Conservation (phyloP, 2,329 filamentous ascomycete genomes). For the Xylaria sp. region DNA sequence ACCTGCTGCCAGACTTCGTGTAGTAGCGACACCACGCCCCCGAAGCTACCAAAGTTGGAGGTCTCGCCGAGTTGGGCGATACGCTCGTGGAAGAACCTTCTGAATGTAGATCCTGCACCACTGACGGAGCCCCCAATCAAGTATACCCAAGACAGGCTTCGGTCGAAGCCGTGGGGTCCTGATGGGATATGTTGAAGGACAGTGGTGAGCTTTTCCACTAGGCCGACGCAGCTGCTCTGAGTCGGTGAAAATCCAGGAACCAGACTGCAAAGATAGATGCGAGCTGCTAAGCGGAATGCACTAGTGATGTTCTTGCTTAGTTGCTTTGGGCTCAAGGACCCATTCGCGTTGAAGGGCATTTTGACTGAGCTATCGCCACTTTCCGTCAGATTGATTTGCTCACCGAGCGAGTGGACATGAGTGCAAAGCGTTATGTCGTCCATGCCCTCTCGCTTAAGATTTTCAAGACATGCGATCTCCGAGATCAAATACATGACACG, state of each 20-base stretch:
- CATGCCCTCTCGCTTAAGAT: slow-evolving; percentile 83
- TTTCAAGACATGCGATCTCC: slow-evolving; percentile 95
- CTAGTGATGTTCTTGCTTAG: slow-evolving; percentile 89
- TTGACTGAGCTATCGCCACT: slow-evolving; percentile 67
- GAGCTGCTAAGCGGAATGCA: slow-evolving; percentile 89
- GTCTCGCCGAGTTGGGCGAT: slow-evolving; percentile 78
- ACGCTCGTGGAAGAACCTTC: slow-evolving; percentile 80
- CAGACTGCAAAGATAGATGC: slow-evolving; percentile 96
- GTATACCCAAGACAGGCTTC: slow-evolving; percentile 92
- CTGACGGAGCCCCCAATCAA: slow-evolving; percentile 87
- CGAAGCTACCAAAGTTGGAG: slow-evolving; percentile 85
- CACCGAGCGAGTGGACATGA: slow-evolving; percentile 87
- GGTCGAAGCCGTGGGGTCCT: slow-evolving; percentile 85
- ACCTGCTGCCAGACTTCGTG: slow-evolving; percentile 88
- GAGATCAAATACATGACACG: slow-evolving; percentile 98
- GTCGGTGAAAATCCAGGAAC: slow-evolving; percentile 86
- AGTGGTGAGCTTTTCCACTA: slow-evolving; percentile 81
- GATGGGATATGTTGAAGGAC: slow-evolving; percentile 85
- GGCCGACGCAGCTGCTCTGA: slow-evolving; percentile 77
- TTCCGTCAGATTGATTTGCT: slow-evolving; percentile 87
- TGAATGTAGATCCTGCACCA: slow-evolving; percentile 77
- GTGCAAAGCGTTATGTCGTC: slow-evolving; percentile 88
- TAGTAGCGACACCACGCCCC: slow-evolving; percentile 81
- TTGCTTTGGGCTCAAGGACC: slow-evolving; percentile 82
- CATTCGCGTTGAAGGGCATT: slow-evolving; percentile 73